Conservation (phyloP, 78 protist species). For the Protostelium mycophagum region DNA sequence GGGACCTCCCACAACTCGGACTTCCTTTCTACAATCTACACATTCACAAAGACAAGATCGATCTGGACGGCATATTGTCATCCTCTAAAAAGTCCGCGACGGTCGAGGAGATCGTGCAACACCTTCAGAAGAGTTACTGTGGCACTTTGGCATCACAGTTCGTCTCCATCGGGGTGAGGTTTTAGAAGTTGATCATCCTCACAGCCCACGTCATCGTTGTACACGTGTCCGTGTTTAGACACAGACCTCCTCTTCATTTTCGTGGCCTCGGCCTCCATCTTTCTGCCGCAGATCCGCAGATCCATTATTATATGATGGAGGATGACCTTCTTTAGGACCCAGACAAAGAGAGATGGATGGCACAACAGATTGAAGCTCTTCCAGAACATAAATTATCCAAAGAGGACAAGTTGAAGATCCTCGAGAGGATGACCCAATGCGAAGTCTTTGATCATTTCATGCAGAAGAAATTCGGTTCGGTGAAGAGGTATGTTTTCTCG, state of each 20-base stretch:
- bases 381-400: conserved; percentile 5
- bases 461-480: conserved; percentile 66
- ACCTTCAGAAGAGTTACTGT: not conserved
- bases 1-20: not conserved
- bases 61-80: not conserved
- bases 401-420: conserved; percentile 1
- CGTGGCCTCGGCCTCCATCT: too few relatives aligned
- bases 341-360: conserved; percentile 43
- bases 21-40: not conserved
- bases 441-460: conserved; percentile 76
- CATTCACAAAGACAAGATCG: not conserved
- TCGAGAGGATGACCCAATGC: conserved; percentile 22
- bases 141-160: not conserved
- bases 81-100: not conserved
- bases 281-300: too few relatives aligned
- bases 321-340: not conserved
- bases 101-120: not conserved
- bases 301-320: too few relatives aligned
- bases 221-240: too few relatives aligned
- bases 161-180: not conserved
- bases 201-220: too few relatives aligned
- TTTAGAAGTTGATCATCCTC: not conserved
- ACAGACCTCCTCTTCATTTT: too few relatives aligned
- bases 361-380: conserved; percentile 21
- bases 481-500: conserved; percentile 63